Evolutionary conservation across 495 filamentous ascomycete genomes (phyloP).

Genomic region (Thermochaetoides thermophila): DNA sequence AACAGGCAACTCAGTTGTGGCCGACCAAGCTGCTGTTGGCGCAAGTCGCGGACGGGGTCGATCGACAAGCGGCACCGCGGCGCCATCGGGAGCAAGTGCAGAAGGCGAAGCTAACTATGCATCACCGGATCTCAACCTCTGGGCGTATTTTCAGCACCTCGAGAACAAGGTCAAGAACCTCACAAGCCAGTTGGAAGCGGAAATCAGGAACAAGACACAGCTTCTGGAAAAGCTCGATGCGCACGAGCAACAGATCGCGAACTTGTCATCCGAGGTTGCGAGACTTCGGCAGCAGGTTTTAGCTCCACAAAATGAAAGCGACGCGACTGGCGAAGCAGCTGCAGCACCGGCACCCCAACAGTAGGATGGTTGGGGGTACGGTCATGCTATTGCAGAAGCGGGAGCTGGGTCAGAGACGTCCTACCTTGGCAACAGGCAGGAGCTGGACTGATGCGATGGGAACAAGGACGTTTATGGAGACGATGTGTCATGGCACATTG

Average conservation of each 20-base stretch:
- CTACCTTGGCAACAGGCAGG: too few species aligned
- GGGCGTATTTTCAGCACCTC: slow-evolving; percentile 35
- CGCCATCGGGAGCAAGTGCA: slow-evolving; percentile 16
- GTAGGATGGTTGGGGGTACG: too few species aligned
- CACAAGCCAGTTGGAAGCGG: slow-evolving; percentile 16
- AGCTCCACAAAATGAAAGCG: too few species aligned
- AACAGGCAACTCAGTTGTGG: slow-evolving; percentile 21
- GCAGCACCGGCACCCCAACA: too few species aligned
- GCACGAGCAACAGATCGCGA: slow-evolving; percentile 25
- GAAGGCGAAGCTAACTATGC: too few species aligned
- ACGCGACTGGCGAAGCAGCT: too few species aligned
- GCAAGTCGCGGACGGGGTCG: slow-evolving; percentile 12
- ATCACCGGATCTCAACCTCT: slow-evolving; percentile 29
- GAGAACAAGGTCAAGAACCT: slow-evolving; percentile 32
- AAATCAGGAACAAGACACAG: slow-evolving; percentile 11
- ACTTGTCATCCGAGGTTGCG: slow-evolving; percentile 13
- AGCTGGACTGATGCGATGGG: too few species aligned
- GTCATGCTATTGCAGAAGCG: too few species aligned
- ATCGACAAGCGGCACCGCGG: slow-evolving; percentile 13
- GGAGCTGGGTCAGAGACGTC: too few species aligned
- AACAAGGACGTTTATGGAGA: too few species aligned
- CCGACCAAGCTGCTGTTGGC: slow-evolving; percentile 13
- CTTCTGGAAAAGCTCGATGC: slow-evolving; percentile 22
- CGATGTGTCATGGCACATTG: too few species aligned
- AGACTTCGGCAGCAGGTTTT: slow-evolving; percentile 9